Percentiles rank a stretch among this genome's conserved stretches.
Evolutionary conservation across 108 stramenopile genomes (phyloP).

Genomic region (Conticribra guillardii): DNA sequence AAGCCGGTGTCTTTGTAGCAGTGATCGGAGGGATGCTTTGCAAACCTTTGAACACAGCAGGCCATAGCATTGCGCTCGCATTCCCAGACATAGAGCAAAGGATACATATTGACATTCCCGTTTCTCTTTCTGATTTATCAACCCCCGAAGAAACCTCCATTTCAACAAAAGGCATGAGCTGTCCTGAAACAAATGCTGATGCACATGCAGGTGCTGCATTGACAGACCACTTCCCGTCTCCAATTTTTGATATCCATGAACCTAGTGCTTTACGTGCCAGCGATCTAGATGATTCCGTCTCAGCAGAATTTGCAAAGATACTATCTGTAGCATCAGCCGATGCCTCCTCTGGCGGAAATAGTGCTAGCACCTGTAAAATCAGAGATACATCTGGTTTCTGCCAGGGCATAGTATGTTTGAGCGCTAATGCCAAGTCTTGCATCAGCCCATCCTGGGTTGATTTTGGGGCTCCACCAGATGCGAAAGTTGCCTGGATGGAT

Average conservation of each 20-base stretch:
- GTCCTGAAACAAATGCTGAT: slow-evolving; percentile 53
- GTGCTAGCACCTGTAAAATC: slow-evolving; percentile 46
- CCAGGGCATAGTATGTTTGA: slow-evolving; percentile 43
- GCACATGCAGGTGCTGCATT: slow-evolving; percentile 47
- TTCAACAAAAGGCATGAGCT: slow-evolving; percentile 38
- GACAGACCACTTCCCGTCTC: slow-evolving; percentile 42
- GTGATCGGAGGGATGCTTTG: slow-evolving; percentile 35
- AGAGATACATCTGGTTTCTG: slow-evolving; percentile 35
- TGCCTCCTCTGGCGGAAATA: slow-evolving; percentile 53
- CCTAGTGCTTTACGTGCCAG: slow-evolving; percentile 31
- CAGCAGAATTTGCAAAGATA: background rate
- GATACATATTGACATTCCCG: slow-evolving; percentile 44
- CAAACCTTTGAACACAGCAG: slow-evolving; percentile 80
- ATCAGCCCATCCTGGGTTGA: slow-evolving; percentile 39
- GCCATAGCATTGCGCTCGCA: slow-evolving; percentile 72
- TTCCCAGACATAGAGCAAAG: slow-evolving; percentile 29
- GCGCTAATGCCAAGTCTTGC: slow-evolving; percentile 26
- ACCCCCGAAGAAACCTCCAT: slow-evolving; percentile 5
- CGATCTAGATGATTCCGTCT: slow-evolving; percentile 10
- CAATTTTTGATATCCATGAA: slow-evolving; percentile 43
- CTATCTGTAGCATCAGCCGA: background rate
- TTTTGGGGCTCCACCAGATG: slow-evolving; percentile 52
- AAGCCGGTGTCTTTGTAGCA: slow-evolving; percentile 15
- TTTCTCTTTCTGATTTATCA: slow-evolving; percentile 26
- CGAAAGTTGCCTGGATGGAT: slow-evolving; percentile 33